A percentile compares a stretch with the other conserved stretches of the same genome.
phyloP scores from a whole-genome alignment of 1,284 basidiomycete genomes.

The Retiboletus flavoniger region DNA sequence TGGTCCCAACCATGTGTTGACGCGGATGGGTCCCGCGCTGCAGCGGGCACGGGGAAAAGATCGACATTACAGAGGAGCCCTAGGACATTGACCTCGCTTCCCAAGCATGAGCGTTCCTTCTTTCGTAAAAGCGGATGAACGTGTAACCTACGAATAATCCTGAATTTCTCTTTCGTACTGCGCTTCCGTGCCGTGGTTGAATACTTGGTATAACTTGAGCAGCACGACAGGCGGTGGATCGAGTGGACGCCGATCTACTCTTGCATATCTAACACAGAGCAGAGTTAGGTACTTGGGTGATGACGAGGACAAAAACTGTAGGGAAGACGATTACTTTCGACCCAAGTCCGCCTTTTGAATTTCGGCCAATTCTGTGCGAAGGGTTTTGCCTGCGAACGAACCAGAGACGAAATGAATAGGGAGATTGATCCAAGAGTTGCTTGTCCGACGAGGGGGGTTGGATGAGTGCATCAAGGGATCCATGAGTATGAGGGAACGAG shows the following conservation, averaged over 20 bases:
- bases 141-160: slow-evolving; percentile 45
- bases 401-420: slow-evolving; percentile 57
- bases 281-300: slow-evolving; percentile 8
- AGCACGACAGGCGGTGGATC: slow-evolving; percentile 65
- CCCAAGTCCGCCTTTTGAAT: slow-evolving; percentile 65
- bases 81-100: slow-evolving; percentile 46
- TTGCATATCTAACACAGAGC: slow-evolving; percentile 47
- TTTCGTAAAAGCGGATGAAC: background rate
- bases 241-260: slow-evolving; percentile 59
- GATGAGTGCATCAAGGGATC: slow-evolving; percentile 18
- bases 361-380: slow-evolving; percentile 60
- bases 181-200: slow-evolving; percentile 39
- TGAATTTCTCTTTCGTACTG: slow-evolving; percentile 45
- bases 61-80: slow-evolving; percentile 66
- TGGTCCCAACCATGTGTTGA: slow-evolving; percentile 3
- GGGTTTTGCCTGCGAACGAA: slow-evolving; percentile 55
- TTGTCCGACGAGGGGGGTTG: slow-evolving; percentile 28
- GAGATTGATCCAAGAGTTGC: slow-evolving; percentile 35
- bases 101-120: slow-evolving; percentile 4
- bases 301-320: background rate
- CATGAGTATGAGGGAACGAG: slow-evolving; percentile 18
- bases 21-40: slow-evolving; percentile 7
- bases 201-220: slow-evolving; percentile 48
- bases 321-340: slow-evolving; percentile 48
- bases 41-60: slow-evolving; percentile 51